Conservation (phyloP, 2,329 filamentous ascomycete genomes). For the Sporothrix inflata region DNA sequence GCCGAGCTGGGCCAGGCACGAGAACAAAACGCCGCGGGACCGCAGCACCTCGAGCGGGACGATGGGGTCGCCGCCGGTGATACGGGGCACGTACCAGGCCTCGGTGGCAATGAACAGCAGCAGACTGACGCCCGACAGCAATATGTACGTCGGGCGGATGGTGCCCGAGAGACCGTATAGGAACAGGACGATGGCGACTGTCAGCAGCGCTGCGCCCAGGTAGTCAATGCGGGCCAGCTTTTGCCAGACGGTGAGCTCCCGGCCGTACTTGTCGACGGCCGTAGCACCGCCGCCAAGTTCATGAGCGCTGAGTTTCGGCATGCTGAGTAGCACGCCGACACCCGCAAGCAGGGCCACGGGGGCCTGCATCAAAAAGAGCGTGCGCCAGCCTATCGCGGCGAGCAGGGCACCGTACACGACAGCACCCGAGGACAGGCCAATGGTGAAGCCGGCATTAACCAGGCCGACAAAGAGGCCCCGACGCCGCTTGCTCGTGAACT, state of each 20-base stretch:
- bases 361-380: constrained; percentile 73
- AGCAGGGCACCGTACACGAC: constrained; percentile 41
- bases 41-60: constrained; percentile 72
- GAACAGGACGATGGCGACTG: constrained; percentile 68
- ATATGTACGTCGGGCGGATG: constrained; percentile 62
- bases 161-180: constrained; percentile 69
- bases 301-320: constrained; percentile 53
- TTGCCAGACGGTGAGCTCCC: constrained; percentile 46
- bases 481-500: constrained; percentile 67
- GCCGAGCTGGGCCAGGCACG: constrained; percentile 73
- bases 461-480: constrained; percentile 75
- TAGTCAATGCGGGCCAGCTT: constrained; percentile 75
- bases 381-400: constrained; percentile 67
- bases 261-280: neutral
- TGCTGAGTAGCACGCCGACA: constrained; percentile 63
- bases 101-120: constrained; percentile 66
- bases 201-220: constrained; percentile 63
- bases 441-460: constrained; percentile 63
- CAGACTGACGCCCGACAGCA: constrained; percentile 58
- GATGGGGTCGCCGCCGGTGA: constrained; percentile 68
- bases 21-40: constrained; percentile 71
- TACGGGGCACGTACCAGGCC: constrained; percentile 40
- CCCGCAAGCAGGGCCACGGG: constrained; percentile 66
- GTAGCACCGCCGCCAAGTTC: constrained; percentile 20
- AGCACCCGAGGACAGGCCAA: constrained; percentile 41